Base-by-base conservation (phyloP, 192 early-diverging fungal species). In the Backusella mclennaniae region DNA sequence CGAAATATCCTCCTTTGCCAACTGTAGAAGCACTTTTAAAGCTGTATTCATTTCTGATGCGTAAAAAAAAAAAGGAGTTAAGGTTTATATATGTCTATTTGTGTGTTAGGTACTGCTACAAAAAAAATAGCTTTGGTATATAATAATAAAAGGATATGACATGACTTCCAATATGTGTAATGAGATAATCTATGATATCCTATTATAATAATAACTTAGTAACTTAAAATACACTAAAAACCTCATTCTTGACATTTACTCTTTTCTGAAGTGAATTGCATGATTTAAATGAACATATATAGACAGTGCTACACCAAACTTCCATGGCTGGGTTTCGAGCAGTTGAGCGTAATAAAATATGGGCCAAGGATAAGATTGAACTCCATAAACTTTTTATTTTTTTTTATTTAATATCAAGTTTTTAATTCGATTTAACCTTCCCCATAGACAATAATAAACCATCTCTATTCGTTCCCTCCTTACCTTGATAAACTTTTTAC, bases 131-230 rank as follows among this genome's bases (percentile, higher is more conserved):
- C n/a, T 11, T 21, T 21, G 3, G 31, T 41, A 68, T 52, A 35
- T 35, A 42, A 39, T 38, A 19, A 9, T 29, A 75, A 80, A 80
- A 80, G 79, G 79, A 80, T 78, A 73, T 77, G 19, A 80, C 85
- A 8, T 92, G 92, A 66, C 92, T 93, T 44, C 92, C 93, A 52
- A 95, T 91, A 72, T 95, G 93, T 19, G 90, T 89, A 1, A 92
- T 90, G 36, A 95, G 76, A n/a, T 89, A 89, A n/a, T 88, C 91
- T 52, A 93, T 82, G 29, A 93, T 91, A 82, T 95, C 93, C 82
- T 82, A 66, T 39, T 15, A 21, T 59, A 19, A 74, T 41, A 73
- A 73, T 6, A 14, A 77, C 21, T 63, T 39, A 41, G 21, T 70
- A 49, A 49, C 19, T 49, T 49, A n/a, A 44, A 33, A 49, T 21